Evolutionary conservation across 805 yeast genomes (phyloP).

Genomic region (Lipomyces chichibuensis): DNA sequence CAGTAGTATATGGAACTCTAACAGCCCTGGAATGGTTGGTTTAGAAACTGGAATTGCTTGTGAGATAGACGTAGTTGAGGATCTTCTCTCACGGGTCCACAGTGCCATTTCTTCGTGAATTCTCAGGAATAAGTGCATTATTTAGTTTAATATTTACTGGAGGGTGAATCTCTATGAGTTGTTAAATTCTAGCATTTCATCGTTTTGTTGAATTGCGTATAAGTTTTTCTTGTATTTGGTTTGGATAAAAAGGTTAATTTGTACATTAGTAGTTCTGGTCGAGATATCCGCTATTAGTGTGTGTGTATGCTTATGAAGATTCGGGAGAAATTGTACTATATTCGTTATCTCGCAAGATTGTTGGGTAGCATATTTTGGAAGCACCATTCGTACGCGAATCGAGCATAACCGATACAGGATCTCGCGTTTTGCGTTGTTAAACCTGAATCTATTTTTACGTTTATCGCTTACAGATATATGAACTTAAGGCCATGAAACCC

Average conservation of each 20-base stretch:
- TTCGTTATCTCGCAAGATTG: background rate
- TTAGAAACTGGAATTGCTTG: constrained; percentile 31
- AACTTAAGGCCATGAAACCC: background rate
- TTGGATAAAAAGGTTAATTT: background rate
- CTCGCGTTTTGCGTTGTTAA: background rate
- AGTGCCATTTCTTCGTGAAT: constrained; percentile 11
- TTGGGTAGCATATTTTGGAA: background rate
- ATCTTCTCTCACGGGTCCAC: constrained; percentile 19
- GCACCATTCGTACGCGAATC: background rate
- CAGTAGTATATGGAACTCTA: constrained; percentile 19
- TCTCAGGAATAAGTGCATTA: no score
- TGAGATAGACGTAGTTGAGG: constrained; percentile 22
- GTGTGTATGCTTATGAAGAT: background rate
- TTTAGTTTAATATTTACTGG: background rate
- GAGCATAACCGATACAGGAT: background rate
- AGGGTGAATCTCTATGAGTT: background rate
- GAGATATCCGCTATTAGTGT: background rate
- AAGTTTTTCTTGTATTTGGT: background rate
- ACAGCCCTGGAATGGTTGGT: constrained; percentile 13
- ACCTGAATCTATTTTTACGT: background rate
- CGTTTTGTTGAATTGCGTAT: background rate
- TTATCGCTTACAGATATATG: background rate
- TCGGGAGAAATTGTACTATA: background rate
- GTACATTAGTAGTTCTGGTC: constrained; percentile 1
- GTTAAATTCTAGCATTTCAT: background rate